Evolutionary conservation across 257 asterid species (phyloP).

Genomic region (Penstemon eatonii): DNA sequence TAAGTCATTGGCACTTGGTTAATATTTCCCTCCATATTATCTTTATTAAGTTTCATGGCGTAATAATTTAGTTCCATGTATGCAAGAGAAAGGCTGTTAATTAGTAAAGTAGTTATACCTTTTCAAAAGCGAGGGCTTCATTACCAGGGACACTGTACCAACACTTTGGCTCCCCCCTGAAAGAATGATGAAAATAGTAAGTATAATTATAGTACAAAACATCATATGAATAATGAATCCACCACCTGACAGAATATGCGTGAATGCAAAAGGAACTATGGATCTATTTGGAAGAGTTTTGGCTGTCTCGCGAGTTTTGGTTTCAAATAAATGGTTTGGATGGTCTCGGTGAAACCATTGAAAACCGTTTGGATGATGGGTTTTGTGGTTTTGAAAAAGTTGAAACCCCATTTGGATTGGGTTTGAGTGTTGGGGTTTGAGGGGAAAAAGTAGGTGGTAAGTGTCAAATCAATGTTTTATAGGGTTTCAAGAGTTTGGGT

Average conservation of each 20-base stretch:
- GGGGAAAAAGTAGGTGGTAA: too few species aligned
- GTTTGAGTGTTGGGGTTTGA: too few species aligned
- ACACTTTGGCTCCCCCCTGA: constrained; percentile 98
- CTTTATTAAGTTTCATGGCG: constrained; percentile 21
- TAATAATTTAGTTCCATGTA: constrained; percentile 3
- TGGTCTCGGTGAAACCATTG: too few species aligned
- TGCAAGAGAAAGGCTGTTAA: constrained; percentile 9
- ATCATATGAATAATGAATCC: constrained; percentile 12
- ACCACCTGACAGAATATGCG: constrained; percentile 12
- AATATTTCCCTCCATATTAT: constrained; percentile 1
- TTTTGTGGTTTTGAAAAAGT: background rate
- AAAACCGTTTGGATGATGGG: too few species aligned
- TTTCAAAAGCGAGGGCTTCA: constrained; percentile 82
- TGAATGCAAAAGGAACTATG: background rate
- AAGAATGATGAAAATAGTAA: constrained; percentile 26
- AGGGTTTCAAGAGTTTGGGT: too few species aligned
- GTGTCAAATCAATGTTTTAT: too few species aligned
- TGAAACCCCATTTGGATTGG: background rate
- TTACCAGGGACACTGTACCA: constrained; percentile 98
- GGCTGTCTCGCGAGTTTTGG: too few species aligned
- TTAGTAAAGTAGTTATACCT: constrained; percentile 48
- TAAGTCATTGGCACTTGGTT: background rate
- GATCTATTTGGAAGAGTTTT: too few species aligned
- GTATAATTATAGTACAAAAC: constrained; percentile 15
- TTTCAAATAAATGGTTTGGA: too few species aligned